Base-by-base conservation (phyloP, 129 eudicot species). In the Apium graveolens region DNA sequence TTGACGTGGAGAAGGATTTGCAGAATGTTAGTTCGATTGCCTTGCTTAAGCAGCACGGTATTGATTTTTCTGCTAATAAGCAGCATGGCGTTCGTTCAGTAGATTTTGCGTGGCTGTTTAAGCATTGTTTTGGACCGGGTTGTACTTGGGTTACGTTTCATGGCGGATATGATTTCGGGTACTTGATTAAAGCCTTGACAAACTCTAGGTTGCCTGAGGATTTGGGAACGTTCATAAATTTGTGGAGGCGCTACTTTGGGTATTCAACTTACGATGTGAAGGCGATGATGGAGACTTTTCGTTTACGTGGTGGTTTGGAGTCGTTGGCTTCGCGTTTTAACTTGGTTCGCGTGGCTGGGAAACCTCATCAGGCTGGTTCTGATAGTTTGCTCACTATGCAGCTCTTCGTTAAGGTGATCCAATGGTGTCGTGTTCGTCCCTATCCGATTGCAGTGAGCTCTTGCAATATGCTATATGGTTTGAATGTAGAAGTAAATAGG, bases 101-200 rank as follows among this genome's bases (percentile, higher is more conserved):
- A 26, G 34, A 24, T 35, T 84, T 81, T 38, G 74, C 77, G 0
- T 13, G 27, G 68, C n/a, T 68, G n/a, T 75, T 65, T 6, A 3
- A n/a, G 17, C 1, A 0, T 3, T 70, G 45, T 11, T 49, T 7
- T 1, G 11, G 21, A 5, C 31, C 5, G 1, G 0, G 4, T 24
- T 72, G 77, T 20, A 48, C 82, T 31, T 83, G 86, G 86, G 26
- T 84, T 5, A 71, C 84, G 18, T 84, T 84, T 45, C 84, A 84
- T 26, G 27, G 84, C 17, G 35, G 24, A 0, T 77, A 81, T 49
- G 84, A 84, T 78, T 65, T 77, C 7, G 87, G 87, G 18, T 80
- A 42, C 53, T 20, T 84, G 41, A 21, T 84, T 5, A 84, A 84
- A 63, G 16, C 75, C 3, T 41, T 84, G 68, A 77, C 77, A 0